Evolutionary conservation across 2,329 filamentous ascomycete species (phyloP).

Genomic region (Ophiocordyceps unilateralis): DNA sequence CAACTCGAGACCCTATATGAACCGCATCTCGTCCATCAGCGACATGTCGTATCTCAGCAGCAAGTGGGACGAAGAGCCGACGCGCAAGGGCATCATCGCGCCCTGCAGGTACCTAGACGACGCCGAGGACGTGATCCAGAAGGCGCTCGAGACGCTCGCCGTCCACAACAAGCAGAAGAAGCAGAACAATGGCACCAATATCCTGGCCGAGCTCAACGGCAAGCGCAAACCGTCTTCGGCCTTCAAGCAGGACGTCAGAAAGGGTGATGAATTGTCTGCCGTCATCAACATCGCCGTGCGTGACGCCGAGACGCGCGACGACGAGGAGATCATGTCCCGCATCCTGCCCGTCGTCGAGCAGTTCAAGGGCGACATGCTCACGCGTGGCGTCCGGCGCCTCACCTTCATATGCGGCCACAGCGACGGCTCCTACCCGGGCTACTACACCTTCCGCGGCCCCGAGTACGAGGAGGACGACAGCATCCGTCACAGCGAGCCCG

Average conservation of each 20-base stretch:
- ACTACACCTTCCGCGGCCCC: slow-evolving; percentile 96
- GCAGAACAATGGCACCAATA: slow-evolving; percentile 30
- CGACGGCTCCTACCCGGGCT: slow-evolving; percentile 86
- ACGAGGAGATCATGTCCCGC: slow-evolving; percentile 62
- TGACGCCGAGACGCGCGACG: slow-evolving; percentile 69
- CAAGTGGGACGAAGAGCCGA: slow-evolving; percentile 58
- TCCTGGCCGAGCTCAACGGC: slow-evolving; percentile 56
- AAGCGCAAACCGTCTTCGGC: slow-evolving; percentile 40
- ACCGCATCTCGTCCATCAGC: slow-evolving; percentile 84
- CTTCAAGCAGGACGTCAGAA: slow-evolving; percentile 13
- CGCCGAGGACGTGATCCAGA: slow-evolving; percentile 68
- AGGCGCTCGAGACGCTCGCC: slow-evolving; percentile 73
- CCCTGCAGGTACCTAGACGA: slow-evolving; percentile 90
- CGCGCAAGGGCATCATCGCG: slow-evolving; percentile 83
- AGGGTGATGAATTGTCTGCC: slow-evolving; percentile 67
- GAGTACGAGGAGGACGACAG: slow-evolving; percentile 79
- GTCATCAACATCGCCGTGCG: slow-evolving; percentile 86
- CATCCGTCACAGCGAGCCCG: slow-evolving; percentile 93
- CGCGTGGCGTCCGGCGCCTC: slow-evolving; percentile 69
- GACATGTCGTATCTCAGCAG: slow-evolving; percentile 81
- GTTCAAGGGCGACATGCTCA: slow-evolving; percentile 67
- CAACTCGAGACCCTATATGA: slow-evolving; percentile 41
- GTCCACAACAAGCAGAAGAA: slow-evolving; percentile 39
- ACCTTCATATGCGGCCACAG: slow-evolving; percentile 94
- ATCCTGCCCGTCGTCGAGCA: slow-evolving; percentile 61